Evolutionary conservation across 805 yeast species (phyloP).

Genomic region (Candida ulmi): DNA sequence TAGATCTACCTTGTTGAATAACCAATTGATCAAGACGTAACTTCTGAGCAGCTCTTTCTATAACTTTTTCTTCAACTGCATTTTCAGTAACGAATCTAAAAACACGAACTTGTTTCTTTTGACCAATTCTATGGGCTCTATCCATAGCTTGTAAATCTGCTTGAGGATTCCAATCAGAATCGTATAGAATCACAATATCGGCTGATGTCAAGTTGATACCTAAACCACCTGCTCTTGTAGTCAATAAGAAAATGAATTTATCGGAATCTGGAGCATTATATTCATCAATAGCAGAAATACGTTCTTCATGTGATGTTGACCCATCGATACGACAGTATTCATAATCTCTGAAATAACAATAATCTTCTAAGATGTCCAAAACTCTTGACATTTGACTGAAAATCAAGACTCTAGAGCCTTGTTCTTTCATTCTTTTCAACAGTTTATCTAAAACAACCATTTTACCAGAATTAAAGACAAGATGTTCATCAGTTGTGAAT

Average conservation of each 20-base stretch:
- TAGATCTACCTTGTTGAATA: slow-evolving; percentile 82
- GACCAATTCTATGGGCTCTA: slow-evolving; percentile 96
- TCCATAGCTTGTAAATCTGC: slow-evolving; percentile 98
- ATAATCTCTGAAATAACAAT: slow-evolving; percentile 78
- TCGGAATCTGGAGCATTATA: slow-evolving; percentile 78
- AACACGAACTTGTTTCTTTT: slow-evolving; percentile 90
- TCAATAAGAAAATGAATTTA: slow-evolving; percentile 77
- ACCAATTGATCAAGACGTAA: slow-evolving; percentile 89
- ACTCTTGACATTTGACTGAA: slow-evolving; percentile 93
- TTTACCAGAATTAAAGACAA: slow-evolving; percentile 85
- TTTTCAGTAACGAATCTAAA: slow-evolving; percentile 90
- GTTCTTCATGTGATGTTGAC: slow-evolving; percentile 86
- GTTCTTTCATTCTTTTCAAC: slow-evolving; percentile 58
- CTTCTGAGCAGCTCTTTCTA: slow-evolving; percentile 94
- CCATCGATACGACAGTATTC: slow-evolving; percentile 93
- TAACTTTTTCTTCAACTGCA: slow-evolving; percentile 93
- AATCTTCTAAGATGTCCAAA: slow-evolving; percentile 86
- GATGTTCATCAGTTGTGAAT: slow-evolving; percentile 90
- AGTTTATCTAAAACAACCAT: slow-evolving; percentile 85
- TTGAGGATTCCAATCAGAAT: slow-evolving; percentile 97
- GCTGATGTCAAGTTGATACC: slow-evolving; percentile 93
- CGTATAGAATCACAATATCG: slow-evolving; percentile 81
- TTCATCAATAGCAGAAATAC: slow-evolving; percentile 89
- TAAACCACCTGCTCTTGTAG: slow-evolving; percentile 96
- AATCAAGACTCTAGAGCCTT: slow-evolving; percentile 86